phyloP scores from a whole-genome alignment of 192 early-diverging fungal species.

The Bifiguratus adelaidae region DNA sequence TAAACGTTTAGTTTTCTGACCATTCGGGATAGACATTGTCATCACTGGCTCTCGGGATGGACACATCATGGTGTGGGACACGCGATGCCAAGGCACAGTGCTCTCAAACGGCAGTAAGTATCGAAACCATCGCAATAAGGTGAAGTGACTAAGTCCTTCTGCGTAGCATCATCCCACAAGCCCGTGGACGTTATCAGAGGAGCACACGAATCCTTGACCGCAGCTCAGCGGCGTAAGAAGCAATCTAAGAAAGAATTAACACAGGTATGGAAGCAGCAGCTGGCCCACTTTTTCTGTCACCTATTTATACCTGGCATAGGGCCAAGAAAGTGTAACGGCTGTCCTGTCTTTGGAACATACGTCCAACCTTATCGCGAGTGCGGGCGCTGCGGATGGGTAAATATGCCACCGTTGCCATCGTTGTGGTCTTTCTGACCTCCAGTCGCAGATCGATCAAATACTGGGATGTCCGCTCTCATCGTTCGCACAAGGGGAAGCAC shows the following conservation, averaged over 20 bases:
- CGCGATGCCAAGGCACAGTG: constrained; percentile 39
- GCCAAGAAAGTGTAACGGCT: constrained; percentile 34
- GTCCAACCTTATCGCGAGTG: constrained; percentile 39
- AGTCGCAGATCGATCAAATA: constrained; percentile 50
- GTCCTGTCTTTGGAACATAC: constrained; percentile 34
- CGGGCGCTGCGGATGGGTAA: constrained; percentile 59
- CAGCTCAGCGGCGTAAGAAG: no score
- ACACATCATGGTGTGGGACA: constrained; percentile 65
- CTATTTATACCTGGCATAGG: not conserved
- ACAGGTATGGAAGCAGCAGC: not conserved
- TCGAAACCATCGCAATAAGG: not conserved
- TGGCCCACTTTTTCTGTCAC: not conserved
- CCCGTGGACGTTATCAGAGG: no score
- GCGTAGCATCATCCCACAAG: no score
- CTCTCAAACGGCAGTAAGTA: constrained; percentile 16
- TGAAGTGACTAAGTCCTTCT: no score
- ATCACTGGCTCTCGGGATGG: constrained; percentile 67
- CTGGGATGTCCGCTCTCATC: constrained; percentile 67
- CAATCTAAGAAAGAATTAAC: no score
- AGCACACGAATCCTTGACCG: no score
- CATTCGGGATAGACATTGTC: constrained; percentile 63
- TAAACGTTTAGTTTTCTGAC: no score
- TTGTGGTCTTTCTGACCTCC: not conserved
- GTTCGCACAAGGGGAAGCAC: constrained; percentile 18
- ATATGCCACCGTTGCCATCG: not conserved